Percentiles rank a stretch among this genome's conserved stretches.
Evolutionary conservation across 1,139 yeast species (phyloP).

Genomic region (Ogataea hybrid): DNA sequence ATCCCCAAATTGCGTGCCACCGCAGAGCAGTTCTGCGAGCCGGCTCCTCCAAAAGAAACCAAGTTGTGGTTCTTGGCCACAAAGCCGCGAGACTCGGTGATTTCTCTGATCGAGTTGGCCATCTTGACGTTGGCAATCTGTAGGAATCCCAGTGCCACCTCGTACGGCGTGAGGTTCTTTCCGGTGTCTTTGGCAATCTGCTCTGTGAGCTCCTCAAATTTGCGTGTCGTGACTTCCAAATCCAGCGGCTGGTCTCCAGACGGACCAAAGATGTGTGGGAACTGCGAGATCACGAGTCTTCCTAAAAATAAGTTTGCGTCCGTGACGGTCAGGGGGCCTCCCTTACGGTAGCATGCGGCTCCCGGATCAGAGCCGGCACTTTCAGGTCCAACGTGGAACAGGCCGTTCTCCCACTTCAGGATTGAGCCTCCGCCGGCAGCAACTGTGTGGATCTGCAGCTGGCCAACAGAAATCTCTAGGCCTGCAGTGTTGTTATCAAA

Average conservation of each 20-base stretch:
- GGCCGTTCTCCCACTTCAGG: conserved; percentile 50
- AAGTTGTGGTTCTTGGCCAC: conserved; percentile 40
- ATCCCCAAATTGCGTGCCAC: conserved; percentile 47
- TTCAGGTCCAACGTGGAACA: conserved; percentile 43
- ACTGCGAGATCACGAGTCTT: conserved; percentile 33
- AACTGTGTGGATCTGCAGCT: conserved; percentile 54
- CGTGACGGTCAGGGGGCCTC: conserved; percentile 38
- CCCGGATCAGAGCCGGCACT: conserved; percentile 39
- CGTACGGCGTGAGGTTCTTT: conserved; percentile 36
- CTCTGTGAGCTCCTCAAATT: conserved; percentile 31
- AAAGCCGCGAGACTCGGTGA: conserved; percentile 49
- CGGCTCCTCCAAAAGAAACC: conserved; percentile 53
- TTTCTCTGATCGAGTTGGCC: conserved; percentile 51
- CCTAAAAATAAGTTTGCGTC: conserved; percentile 38
- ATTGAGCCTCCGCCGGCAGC: conserved; percentile 65
- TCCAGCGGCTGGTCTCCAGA: conserved; percentile 35
- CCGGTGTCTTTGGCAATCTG: conserved; percentile 28
- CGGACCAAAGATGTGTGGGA: conserved; percentile 37
- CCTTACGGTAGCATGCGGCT: conserved; percentile 38
- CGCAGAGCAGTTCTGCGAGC: conserved; percentile 49
- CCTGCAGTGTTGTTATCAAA: conserved; percentile 58
- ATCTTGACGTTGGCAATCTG: conserved; percentile 50
- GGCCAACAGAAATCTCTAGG: conserved; percentile 54
- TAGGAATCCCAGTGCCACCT: conserved; percentile 48
- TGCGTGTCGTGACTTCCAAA: conserved; percentile 26